Evolutionary conservation across 441 rosid species (phyloP).

Genomic region (Erysimum pusillum): DNA sequence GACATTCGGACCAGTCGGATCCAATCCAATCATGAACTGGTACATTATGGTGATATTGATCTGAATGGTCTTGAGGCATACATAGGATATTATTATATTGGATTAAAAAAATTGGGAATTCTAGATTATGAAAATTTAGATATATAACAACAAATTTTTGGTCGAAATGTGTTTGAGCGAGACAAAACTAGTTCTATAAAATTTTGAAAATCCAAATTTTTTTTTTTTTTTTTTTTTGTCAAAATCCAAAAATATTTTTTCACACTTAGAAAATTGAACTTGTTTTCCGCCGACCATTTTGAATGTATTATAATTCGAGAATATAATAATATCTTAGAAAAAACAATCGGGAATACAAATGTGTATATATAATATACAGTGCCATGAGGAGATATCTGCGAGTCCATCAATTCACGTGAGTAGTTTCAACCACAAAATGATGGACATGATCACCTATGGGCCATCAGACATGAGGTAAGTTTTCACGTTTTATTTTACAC

Average conservation of each 20-base stretch:
- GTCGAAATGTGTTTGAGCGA: background rate
- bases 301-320: slow-evolving; percentile 4
- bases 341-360: background rate
- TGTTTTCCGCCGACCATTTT: background rate
- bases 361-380: background rate
- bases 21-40: background rate
- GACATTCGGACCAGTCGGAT: background rate
- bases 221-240: background rate
- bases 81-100: background rate
- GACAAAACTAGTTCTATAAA: background rate
- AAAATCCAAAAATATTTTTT: background rate
- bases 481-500: slow-evolving; percentile 37
- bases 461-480: slow-evolving; percentile 35
- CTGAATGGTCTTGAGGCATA: background rate
- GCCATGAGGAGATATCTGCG: slow-evolving; percentile 12
- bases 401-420: slow-evolving; percentile 25
- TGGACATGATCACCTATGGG: slow-evolving; percentile 36
- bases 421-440: slow-evolving; percentile 31
- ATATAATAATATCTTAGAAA: background rate
- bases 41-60: background rate
- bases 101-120: background rate
- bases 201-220: background rate
- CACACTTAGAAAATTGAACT: background rate
- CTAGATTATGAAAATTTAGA: background rate
- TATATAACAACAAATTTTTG: background rate